Evolutionary conservation across 2,329 filamentous ascomycete species (phyloP).

Genomic region (Claviceps sp.): DNA sequence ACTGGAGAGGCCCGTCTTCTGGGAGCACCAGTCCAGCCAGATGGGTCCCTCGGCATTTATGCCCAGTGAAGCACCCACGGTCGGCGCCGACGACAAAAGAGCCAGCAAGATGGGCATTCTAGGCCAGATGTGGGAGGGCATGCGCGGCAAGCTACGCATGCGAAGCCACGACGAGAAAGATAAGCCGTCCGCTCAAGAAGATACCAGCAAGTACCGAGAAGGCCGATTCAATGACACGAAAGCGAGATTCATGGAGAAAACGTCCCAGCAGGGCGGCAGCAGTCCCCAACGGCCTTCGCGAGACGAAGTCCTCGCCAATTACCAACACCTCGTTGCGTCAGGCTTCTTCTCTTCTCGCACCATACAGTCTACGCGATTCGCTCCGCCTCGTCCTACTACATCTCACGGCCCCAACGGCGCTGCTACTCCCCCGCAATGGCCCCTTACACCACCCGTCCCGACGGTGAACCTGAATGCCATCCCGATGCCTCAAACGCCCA

Average conservation of each 20-base stretch:
- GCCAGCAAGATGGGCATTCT: slow-evolving; percentile 16
- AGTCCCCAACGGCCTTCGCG: slow-evolving; percentile 17
- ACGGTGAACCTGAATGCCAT: not conserved
- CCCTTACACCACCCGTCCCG: slow-evolving; percentile 8
- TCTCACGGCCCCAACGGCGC: slow-evolving; percentile 8
- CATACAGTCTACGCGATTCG: slow-evolving; percentile 37
- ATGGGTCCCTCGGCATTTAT: not conserved
- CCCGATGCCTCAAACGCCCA: slow-evolving; percentile 2
- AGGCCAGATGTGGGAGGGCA: slow-evolving; percentile 26
- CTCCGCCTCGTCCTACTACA: slow-evolving; percentile 6
- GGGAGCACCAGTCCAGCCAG: not conserved
- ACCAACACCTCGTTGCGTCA: slow-evolving; percentile 40
- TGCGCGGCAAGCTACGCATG: slow-evolving; percentile 20
- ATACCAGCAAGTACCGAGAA: not conserved
- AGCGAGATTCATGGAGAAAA: not conserved
- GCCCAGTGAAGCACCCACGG: slow-evolving; percentile 3
- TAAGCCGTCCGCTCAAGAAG: not conserved
- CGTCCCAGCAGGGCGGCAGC: slow-evolving; percentile 5
- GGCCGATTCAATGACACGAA: not conserved
- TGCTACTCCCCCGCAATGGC: slow-evolving; percentile 14
- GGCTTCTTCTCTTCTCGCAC: slow-evolving; percentile 47
- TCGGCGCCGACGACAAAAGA: not conserved
- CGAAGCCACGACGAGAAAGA: slow-evolving; percentile 14
- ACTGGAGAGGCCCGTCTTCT: slow-evolving; percentile 15
- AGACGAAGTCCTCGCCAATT: slow-evolving; percentile 43